A percentile compares a stretch with the other conserved stretches of the same genome.
Evolutionary conservation across 352 stramenopile species (phyloP).

Genomic region (Phytophthora podocarpi): DNA sequence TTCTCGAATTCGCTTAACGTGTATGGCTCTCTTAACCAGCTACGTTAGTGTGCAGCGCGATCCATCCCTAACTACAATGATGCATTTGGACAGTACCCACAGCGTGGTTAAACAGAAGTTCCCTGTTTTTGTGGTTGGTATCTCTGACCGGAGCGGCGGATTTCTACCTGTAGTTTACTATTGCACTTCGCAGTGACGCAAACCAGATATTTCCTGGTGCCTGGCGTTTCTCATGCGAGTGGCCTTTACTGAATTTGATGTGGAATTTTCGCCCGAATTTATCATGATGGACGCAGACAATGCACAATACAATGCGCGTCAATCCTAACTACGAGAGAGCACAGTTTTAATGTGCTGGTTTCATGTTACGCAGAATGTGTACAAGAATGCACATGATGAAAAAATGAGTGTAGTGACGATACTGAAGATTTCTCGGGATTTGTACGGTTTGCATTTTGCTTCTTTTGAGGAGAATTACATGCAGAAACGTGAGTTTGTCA

Average conservation of each 20-base stretch:
- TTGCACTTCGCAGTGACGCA: too few relatives aligned
- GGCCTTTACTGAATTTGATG: neutral
- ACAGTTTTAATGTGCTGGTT: slow-evolving; percentile 5
- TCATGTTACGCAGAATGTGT: neutral
- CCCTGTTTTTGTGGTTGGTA: slow-evolving; percentile 1
- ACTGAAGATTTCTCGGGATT: neutral
- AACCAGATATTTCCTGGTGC: neutral
- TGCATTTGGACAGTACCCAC: slow-evolving; percentile 1
- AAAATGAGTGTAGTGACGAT: neutral
- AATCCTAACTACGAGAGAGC: neutral
- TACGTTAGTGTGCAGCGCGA: neutral
- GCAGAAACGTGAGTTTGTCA: neutral
- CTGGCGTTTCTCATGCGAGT: neutral
- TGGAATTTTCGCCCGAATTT: neutral
- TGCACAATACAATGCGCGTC: neutral
- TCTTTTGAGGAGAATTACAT: neutral
- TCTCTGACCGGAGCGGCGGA: slow-evolving; percentile 3
- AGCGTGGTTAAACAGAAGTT: slow-evolving; percentile 6
- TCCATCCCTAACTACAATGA: neutral
- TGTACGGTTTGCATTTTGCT: slow-evolving; percentile 4
- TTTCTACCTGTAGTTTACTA: slow-evolving; percentile 1
- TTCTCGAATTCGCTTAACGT: neutral
- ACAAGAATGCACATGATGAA: neutral
- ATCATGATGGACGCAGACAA: neutral
- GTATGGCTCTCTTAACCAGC: neutral